Base-by-base conservation (phyloP, 306 rosid genomes). In the Rosa multiflora region DNA sequence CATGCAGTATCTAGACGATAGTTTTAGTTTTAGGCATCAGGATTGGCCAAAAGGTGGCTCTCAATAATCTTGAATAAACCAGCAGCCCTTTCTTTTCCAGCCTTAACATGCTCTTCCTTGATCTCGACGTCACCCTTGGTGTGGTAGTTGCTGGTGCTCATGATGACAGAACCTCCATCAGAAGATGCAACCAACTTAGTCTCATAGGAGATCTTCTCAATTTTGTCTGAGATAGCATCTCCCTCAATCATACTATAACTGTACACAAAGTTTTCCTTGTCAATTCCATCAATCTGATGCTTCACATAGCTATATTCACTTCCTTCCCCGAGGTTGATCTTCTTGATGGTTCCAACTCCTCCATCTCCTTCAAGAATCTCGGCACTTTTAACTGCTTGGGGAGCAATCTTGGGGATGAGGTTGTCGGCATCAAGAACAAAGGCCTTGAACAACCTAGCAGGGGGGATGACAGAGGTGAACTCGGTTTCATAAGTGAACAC, bases 221-320 rank as follows among this genome's bases (percentile, higher is more conserved):
- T 20, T 15, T 14, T 14, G 37, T 84, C 91, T 1, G 67, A 2
- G 21, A 89, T 5, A 3, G 73, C 76, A 51, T 77, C 86, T 0
- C 90, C 90, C 73, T 87, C 93, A 5, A 82, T 59, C 23, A 87
- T 11, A 13, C 79, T 83, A 67, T 82, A 84, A 32, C 40, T 80
- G 75, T 77, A 87, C 5, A 23, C 59, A 11, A 62, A 78, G n/a
- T 87, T 87, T 5, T 32, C 83, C 5, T 68, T 47, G 35, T 89
- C 93, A n/a, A 87, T 1, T 21, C 18, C 72, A 1, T 89, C 87
- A 18, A 85, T 26, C 4, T 17, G 72, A 71, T 87, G 85, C 80
- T 75, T 76, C 52, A 80, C 79, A 18, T 40, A 74, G 4, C 49
- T 69, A 52, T 15, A 32, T 10, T 63, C 13, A 20, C 79, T 79